A percentile compares a stretch with the other conserved stretches of the same genome.
Conservation (phyloP, 305 asterid species). For the Rubia tinctorum region DNA sequence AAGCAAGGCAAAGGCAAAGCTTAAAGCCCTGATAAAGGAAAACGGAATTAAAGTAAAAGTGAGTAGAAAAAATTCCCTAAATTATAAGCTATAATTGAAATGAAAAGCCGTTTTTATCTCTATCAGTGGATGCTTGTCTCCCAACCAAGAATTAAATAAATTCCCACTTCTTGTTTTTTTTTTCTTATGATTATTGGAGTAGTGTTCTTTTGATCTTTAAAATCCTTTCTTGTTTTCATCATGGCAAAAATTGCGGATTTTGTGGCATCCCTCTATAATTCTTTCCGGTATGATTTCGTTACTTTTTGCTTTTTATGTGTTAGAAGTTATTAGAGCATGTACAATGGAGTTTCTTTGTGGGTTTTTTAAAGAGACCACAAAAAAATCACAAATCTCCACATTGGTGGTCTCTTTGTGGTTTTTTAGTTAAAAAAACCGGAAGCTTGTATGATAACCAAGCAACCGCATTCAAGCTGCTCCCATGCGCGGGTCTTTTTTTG, state of each 20-base stretch:
- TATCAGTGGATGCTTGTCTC: conserved; percentile 10
- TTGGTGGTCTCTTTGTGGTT: too few species aligned
- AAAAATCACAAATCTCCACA: too few species aligned
- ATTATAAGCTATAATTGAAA: neutral
- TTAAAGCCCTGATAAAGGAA: conserved; percentile 4
- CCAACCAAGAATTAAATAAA: conserved; percentile 17
- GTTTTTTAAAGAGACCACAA: too few species aligned
- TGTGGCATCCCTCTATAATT: neutral
- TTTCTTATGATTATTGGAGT: conserved; percentile 3
- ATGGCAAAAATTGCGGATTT: conserved; percentile 7
- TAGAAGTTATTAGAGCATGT: too few species aligned
- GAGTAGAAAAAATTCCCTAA: neutral
- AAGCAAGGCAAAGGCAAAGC: conserved; percentile 26
- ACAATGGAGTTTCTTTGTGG: too few species aligned
- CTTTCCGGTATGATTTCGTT: neutral
- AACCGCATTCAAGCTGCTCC: too few species aligned
- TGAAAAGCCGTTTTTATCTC: conserved; percentile 15
- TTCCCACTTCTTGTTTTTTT: conserved; percentile 23
- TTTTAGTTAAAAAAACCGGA: too few species aligned
- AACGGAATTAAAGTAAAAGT: conserved; percentile 16
- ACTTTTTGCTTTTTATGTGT: too few species aligned
- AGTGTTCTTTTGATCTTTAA: neutral
- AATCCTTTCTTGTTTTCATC: conserved; percentile 5
- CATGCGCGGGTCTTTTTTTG: too few species aligned
- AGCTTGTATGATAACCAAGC: too few species aligned